Percentiles rank a stretch among this genome's conserved stretches.
Conservation (phyloP, 495 filamentous ascomycete species). For the Lasiosphaeria hispida region DNA sequence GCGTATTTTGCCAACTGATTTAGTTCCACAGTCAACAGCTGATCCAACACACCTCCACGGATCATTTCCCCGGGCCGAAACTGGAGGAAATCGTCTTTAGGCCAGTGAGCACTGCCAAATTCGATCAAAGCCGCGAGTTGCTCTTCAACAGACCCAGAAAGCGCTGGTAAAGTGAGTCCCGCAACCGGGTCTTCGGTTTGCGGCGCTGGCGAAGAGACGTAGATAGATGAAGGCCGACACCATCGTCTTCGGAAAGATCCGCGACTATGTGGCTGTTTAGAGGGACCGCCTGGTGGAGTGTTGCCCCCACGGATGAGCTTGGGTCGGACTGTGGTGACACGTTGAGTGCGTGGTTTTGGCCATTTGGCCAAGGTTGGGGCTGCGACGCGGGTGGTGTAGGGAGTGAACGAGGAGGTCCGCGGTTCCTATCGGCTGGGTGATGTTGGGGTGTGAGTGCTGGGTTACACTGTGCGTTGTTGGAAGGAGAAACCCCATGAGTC, state of each 20-base stretch:
- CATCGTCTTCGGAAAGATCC: not conserved
- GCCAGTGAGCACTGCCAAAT: not conserved
- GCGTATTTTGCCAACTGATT: no score
- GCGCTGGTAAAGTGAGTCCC: conserved; percentile 1
- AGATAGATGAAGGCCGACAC: not conserved
- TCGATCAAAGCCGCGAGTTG: not conserved
- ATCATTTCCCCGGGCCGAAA: not conserved
- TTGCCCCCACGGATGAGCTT: not conserved
- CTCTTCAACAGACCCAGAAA: not conserved
- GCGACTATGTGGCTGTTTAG: no score
- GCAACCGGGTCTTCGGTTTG: not conserved
- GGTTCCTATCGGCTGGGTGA: not conserved
- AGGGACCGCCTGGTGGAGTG: no score
- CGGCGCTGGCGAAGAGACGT: conserved; percentile 1
- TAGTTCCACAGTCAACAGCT: not conserved
- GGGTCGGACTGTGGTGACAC: not conserved
- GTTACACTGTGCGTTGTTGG: no score
- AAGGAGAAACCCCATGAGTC: no score
- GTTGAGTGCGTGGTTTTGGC: not conserved
- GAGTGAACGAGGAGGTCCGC: not conserved
- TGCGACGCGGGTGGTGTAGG: not conserved
- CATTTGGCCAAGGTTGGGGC: not conserved
- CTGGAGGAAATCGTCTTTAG: not conserved
- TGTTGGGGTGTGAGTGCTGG: no score
- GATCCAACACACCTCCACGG: not conserved